A percentile compares a stretch with the other conserved stretches of the same genome.
Conservation (phyloP, 257 asterid species). For the Jacaranda copaia region DNA sequence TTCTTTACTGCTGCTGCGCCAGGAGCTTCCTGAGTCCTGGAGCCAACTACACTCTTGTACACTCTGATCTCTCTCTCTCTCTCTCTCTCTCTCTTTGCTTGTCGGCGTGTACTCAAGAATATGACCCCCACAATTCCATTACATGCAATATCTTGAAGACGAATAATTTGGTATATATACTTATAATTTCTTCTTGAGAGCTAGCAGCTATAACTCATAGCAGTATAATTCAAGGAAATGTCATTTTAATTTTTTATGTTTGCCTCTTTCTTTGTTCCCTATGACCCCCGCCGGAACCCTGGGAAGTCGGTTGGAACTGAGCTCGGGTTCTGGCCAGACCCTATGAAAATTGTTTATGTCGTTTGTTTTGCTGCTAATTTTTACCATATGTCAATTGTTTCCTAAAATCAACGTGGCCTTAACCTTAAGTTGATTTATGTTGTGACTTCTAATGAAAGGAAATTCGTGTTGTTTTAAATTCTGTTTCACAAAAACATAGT, state of each 20-base stretch:
- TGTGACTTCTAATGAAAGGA: constrained; percentile 14
- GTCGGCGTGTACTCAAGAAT: constrained; percentile 6
- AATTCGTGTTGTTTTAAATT: constrained; percentile 5
- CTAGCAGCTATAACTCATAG: too few relatives aligned
- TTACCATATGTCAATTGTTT: neutral
- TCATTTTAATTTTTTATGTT: too few relatives aligned
- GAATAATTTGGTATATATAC: too few relatives aligned
- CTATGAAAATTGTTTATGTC: neutral
- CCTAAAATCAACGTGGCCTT: neutral
- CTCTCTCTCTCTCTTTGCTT: constrained; percentile 26
- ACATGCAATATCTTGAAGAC: too few relatives aligned
- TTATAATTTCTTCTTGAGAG: too few relatives aligned
- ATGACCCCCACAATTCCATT: too few relatives aligned
- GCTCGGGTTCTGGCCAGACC: too few relatives aligned
- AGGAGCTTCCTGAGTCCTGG: constrained; percentile 71
- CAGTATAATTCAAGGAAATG: too few relatives aligned
- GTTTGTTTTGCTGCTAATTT: constrained; percentile 10
- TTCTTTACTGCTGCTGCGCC: constrained; percentile 45
- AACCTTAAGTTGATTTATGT: constrained; percentile 21
- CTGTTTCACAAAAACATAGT: neutral
- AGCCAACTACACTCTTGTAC: constrained; percentile 71
- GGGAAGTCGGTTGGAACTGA: too few relatives aligned
- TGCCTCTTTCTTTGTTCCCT: too few relatives aligned
- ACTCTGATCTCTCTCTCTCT: constrained; percentile 24
- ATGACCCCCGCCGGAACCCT: too few relatives aligned